Conservation (phyloP, 305 asterid species). For the Fraxinus platypoda region DNA sequence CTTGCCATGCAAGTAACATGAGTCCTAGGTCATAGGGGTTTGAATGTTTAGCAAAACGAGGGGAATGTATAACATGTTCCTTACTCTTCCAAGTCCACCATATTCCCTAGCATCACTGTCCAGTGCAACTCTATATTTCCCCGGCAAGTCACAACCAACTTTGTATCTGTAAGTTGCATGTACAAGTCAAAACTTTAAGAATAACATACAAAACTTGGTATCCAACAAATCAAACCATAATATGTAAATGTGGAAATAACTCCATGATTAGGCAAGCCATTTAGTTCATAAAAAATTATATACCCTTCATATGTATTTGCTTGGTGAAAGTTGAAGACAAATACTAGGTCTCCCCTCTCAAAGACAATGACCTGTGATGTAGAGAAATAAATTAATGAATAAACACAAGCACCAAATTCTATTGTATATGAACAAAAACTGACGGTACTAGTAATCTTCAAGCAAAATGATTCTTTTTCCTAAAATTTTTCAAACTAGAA, state of each 20-base stretch:
- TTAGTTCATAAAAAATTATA: constrained; percentile 13
- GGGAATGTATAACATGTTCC: constrained; percentile 22
- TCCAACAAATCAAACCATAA: background rate
- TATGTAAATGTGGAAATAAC: background rate
- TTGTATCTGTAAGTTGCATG: constrained; percentile 62
- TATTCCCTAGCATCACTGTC: constrained; percentile 90
- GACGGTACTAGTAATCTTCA: background rate
- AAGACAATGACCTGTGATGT: constrained; percentile 81
- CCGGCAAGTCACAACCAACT: constrained; percentile 95
- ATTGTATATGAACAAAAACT: background rate
- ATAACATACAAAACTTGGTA: background rate
- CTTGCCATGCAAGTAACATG: background rate
- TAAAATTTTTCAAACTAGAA: background rate
- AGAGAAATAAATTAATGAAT: constrained; percentile 13
- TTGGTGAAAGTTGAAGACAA: constrained; percentile 90
- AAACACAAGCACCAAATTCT: background rate
- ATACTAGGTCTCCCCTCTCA: constrained; percentile 87
- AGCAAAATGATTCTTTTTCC: background rate
- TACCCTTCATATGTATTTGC: constrained; percentile 88
- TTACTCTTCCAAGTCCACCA: constrained; percentile 97
- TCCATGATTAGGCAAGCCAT: constrained; percentile 6
- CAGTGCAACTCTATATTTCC: constrained; percentile 86
- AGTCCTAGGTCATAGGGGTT: background rate
- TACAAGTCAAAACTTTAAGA: constrained; percentile 7
- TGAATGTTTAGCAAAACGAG: background rate